phyloP scores from a whole-genome alignment of 1,284 basidiomycete genomes.

The Peniophora sp. region DNA sequence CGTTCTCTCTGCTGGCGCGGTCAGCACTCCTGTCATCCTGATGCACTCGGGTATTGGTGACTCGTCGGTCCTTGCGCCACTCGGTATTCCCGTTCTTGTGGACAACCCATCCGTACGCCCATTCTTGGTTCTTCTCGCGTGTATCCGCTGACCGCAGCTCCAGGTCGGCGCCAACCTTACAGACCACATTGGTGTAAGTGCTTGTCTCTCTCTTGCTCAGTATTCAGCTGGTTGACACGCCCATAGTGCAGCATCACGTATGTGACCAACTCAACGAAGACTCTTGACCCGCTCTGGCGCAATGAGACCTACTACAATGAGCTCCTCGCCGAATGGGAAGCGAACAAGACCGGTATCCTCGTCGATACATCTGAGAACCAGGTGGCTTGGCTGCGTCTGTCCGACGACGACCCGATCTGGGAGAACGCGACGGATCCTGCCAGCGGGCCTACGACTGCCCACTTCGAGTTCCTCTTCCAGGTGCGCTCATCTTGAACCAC shows the following conservation, averaged over 20 bases:
- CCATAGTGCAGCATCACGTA: background rate
- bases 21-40: slow-evolving; percentile 38
- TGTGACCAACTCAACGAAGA: background rate
- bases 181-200: slow-evolving; percentile 33
- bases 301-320: background rate
- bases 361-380: slow-evolving; percentile 6
- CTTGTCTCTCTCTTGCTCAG: slow-evolving; percentile 29
- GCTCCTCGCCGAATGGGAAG: slow-evolving; percentile 7
- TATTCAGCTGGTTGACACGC: slow-evolving; percentile 39
- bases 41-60: slow-evolving; percentile 67
- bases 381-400: slow-evolving; percentile 12
- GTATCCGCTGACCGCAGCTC: slow-evolving; percentile 32
- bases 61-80: slow-evolving; percentile 37
- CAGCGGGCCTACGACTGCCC: slow-evolving; percentile 10
- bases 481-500: slow-evolving; percentile 1
- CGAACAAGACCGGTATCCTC: slow-evolving; percentile 8
- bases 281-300: background rate
- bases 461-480: slow-evolving; percentile 13
- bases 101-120: background rate
- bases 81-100: slow-evolving; percentile 34
- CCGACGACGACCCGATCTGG: slow-evolving; percentile 8
- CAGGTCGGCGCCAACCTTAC: slow-evolving; percentile 53
- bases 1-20: background rate
- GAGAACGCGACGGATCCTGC: slow-evolving; percentile 10
- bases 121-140: background rate